Evolutionary conservation across 2,329 filamentous ascomycete genomes (phyloP).

Genomic region (Dactylellina haptotyla): DNA sequence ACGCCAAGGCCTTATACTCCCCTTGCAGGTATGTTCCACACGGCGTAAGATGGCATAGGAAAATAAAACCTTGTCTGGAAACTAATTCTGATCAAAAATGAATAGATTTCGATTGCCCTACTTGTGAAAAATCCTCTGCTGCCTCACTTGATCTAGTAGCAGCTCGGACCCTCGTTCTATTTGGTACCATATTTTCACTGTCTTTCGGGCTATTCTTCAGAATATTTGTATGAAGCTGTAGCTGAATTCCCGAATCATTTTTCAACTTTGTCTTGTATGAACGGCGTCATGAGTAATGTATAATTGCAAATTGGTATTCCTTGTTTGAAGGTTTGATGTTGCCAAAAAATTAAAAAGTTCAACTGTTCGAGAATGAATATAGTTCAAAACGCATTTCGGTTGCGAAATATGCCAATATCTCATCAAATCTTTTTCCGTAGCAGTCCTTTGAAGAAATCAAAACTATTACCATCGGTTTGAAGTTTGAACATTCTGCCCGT

Average conservation of each 20-base stretch:
- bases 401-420: background rate
- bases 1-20: slow-evolving; percentile 66
- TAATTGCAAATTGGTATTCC: background rate
- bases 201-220: slow-evolving; percentile 46
- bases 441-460: slow-evolving; percentile 93
- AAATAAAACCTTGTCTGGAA: too few relatives aligned
- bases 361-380: too few relatives aligned
- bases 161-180: slow-evolving; percentile 61
- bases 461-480: slow-evolving; percentile 97
- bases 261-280: too few relatives aligned
- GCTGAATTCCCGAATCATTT: background rate
- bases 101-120: slow-evolving; percentile 64
- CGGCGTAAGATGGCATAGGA: background rate
- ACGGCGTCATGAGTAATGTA: slow-evolving; percentile 13
- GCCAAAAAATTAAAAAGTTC: background rate
- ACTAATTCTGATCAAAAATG: background rate
- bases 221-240: slow-evolving; percentile 13
- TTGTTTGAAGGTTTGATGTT: background rate
- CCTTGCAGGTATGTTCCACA: slow-evolving; percentile 63
- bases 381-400: too few relatives aligned
- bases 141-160: slow-evolving; percentile 63
- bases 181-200: slow-evolving; percentile 28
- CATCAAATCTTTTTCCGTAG: slow-evolving; percentile 79
- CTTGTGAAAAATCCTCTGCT: slow-evolving; percentile 62
- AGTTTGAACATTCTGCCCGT: slow-evolving; percentile 84